Percentiles rank a stretch among this genome's conserved stretches.
These are phyloP conservation scores for Durusdinium trenchii DNA, from an alignment of 73 alveolate genomes.

Conservation along the genomic window DNA sequence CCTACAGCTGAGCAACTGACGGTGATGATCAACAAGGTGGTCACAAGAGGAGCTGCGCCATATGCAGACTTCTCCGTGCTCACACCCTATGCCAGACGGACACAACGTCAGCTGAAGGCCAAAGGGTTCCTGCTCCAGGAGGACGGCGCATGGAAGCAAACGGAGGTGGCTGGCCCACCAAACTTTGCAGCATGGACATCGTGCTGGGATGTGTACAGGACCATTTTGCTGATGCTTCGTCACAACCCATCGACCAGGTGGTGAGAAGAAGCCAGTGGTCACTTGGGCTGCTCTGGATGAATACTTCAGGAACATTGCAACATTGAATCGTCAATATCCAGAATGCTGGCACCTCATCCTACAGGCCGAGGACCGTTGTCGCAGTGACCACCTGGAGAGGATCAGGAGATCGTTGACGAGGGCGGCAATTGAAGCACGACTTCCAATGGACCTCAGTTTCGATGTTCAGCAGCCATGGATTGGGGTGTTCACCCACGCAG, in stretches of 20 bases:
- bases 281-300: background rate
- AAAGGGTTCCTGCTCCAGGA: conserved; percentile 2
- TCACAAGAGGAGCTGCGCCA: background rate
- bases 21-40: background rate
- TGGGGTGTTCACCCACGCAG: background rate
- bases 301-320: background rate
- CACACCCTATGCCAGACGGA: background rate
- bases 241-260: background rate
- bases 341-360: background rate
- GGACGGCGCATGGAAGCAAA: background rate
- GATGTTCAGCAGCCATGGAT: background rate
- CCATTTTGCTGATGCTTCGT: background rate
- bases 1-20: conserved; percentile 20
- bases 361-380: background rate
- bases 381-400: conserved; percentile 19
- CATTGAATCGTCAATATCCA: background rate
- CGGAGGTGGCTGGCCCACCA: conserved; percentile 6
- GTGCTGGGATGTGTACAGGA: background rate
- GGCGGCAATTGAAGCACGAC: background rate
- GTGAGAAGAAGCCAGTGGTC: background rate
- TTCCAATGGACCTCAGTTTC: background rate
- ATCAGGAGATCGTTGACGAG: background rate
- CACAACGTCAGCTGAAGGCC: background rate
- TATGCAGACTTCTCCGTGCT: conserved; percentile 11
- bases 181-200: background rate